Percentiles rank a stretch among this genome's conserved stretches.
phyloP scores from a whole-genome alignment of 371 early-diverging fungal species.

The Smittium culicis region DNA sequence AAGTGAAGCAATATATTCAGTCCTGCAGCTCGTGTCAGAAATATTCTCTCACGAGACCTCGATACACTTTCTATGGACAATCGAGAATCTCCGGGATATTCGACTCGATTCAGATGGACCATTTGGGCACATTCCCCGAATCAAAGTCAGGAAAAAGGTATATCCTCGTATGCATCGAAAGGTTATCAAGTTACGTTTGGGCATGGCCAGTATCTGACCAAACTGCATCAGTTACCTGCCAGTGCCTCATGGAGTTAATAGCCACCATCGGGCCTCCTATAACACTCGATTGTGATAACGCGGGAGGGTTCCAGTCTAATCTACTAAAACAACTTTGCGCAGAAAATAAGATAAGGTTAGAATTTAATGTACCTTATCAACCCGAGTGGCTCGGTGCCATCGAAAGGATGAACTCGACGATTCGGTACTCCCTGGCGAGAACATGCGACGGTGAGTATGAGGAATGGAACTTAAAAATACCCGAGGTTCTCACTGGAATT shows the following conservation, averaged over 20 bases:
- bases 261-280: neutral
- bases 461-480: neutral
- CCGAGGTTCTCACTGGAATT: constrained; percentile 3
- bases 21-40: neutral
- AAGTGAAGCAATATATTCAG: neutral
- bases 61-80: neutral
- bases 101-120: neutral
- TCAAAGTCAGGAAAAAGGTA: neutral
- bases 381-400: constrained; percentile 8
- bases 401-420: constrained; percentile 5
- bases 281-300: neutral
- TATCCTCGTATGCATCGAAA: neutral
- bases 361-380: constrained; percentile 7
- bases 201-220: neutral
- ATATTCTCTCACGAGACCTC: neutral
- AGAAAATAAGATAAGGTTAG: neutral
- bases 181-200: neutral
- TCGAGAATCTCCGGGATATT: neutral
- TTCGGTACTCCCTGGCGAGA: neutral
- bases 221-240: neutral
- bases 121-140: neutral
- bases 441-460: constrained; percentile 4
- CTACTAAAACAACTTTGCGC: neutral
- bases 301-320: neutral
- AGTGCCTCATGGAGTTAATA: neutral